Evolutionary conservation across 2,329 filamentous ascomycete species (phyloP).

Genomic region (Dothidotthia symphoricarpi): DNA sequence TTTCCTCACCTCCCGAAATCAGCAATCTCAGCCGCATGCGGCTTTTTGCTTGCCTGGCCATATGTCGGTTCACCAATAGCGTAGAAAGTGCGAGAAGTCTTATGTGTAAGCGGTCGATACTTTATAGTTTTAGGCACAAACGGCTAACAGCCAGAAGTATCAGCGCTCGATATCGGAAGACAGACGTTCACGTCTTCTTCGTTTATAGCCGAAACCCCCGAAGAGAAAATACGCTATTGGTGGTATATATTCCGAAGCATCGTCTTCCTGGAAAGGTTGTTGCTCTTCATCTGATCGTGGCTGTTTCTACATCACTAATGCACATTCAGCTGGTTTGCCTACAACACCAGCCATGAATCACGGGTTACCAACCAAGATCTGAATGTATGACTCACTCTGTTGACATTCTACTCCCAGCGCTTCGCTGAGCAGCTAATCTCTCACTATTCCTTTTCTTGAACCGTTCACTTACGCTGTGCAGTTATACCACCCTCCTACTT

Average conservation of each 20-base stretch:
- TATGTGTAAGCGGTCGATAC: slow-evolving; percentile 3
- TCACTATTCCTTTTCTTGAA: neutral
- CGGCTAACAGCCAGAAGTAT: slow-evolving; percentile 4
- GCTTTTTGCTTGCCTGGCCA: slow-evolving; percentile 7
- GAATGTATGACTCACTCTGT: slow-evolving; percentile 3
- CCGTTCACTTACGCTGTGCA: slow-evolving; percentile 1
- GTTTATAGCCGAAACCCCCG: slow-evolving; percentile 1
- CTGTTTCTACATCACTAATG: slow-evolving; percentile 2
- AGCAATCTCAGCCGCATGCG: slow-evolving; percentile 3
- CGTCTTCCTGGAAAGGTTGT: slow-evolving; percentile 7
- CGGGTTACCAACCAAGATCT: slow-evolving; percentile 7
- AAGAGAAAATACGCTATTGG: slow-evolving; percentile 4
- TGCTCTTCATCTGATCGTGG: neutral
- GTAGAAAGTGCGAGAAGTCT: slow-evolving; percentile 5
- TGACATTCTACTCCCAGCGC: too few relatives aligned
- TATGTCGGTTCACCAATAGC: slow-evolving; percentile 7
- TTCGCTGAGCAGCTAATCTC: neutral
- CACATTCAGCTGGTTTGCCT: slow-evolving; percentile 6
- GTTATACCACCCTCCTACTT: slow-evolving; percentile 2
- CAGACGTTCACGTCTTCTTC: slow-evolving; percentile 1
- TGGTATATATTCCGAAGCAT: slow-evolving; percentile 6
- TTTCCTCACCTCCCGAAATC: slow-evolving; percentile 1
- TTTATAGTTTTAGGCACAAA: neutral
- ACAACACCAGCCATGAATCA: slow-evolving; percentile 6
- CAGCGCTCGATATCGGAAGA: slow-evolving; percentile 5